These are phyloP conservation scores for Trichoderma reesei DNA, from an alignment of 495 filamentous ascomycete species.

Conservation along the genomic window DNA sequence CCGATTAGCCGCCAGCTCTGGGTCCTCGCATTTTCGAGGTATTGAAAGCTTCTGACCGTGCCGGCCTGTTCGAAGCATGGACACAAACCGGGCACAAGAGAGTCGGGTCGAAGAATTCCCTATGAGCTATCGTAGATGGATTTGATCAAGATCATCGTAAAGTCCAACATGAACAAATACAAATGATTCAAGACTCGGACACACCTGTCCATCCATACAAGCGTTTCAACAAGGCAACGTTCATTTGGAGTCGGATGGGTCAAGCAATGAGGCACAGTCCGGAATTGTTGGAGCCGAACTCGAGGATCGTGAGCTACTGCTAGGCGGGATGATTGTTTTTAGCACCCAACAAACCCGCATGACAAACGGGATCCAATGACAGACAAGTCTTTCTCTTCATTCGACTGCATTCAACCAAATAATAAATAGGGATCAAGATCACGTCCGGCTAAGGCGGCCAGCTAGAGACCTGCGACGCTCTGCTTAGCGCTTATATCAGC, in stretches of 20 bases:
- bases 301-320: neutral
- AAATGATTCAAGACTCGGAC: too few species aligned
- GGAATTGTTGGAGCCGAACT: neutral
- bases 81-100: too few species aligned
- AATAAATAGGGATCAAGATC: neutral
- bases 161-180: too few species aligned
- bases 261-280: neutral
- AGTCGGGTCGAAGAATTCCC: too few species aligned
- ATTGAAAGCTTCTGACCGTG: too few species aligned
- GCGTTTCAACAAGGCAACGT: too few species aligned
- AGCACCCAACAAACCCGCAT: neutral
- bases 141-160: too few species aligned
- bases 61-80: too few species aligned
- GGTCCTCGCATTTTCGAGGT: neutral
- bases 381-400: too few species aligned
- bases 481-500: conserved; percentile 2
- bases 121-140: too few species aligned
- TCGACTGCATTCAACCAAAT: too few species aligned
- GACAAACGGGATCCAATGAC: neutral
- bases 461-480: neutral
- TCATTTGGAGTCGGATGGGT: neutral
- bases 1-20: neutral
- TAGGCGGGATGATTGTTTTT: neutral
- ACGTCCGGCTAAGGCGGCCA: conserved; percentile 3
- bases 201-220: too few species aligned